Base-by-base conservation (phyloP, 148 eudicot species). In the Amaranthus palmeri region DNA sequence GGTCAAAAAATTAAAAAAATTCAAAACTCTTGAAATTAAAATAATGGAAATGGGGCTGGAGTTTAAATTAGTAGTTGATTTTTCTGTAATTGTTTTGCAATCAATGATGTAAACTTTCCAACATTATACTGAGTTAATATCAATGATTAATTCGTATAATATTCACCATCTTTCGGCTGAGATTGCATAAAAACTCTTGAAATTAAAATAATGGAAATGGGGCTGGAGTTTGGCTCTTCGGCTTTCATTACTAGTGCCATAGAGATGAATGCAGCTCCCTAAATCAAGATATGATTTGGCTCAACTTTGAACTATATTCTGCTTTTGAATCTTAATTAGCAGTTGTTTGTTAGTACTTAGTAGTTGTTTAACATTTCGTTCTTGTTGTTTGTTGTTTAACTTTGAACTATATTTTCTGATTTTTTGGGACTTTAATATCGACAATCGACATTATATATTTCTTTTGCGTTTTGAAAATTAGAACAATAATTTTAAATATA, bases 121-220 rank as follows among this genome's bases (percentile, higher is more conserved):
- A 73, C 49, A 42, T 36, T 11, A 51, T 70, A 61, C 51, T 79
- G 78, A 79, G 71, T 61, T 6, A 7, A 15, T 56, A 6, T 43
- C 81, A 79, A 50, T 79, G 81, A 79, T 79, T 57, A 74, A 42
- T 15, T 2, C 12, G 48, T 25, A 11, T 25, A 49, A 14, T 5
- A 42, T 55, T 79, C 78, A 79, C 81, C 78, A 79, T 79, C 81
- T 79, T 79, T 79, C 81, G 81, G 70, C 78, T 79, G 81, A 79
- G 81, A 74, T 74, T 79, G 81, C 81, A 58, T 15, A n/a, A 15
- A 43, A 15, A 43, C 4, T 60, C 14, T 0, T 7, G 6, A 18
- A 36, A 12, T 61, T 50, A 14, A 6, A 2, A 4, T 62, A 50
- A 10, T 0, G 3, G 10, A 65, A 36, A 54, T 0, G 78, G 81